Evolutionary conservation across 352 stramenopile species (phyloP).

Genomic region (Peronospora farinosa): DNA sequence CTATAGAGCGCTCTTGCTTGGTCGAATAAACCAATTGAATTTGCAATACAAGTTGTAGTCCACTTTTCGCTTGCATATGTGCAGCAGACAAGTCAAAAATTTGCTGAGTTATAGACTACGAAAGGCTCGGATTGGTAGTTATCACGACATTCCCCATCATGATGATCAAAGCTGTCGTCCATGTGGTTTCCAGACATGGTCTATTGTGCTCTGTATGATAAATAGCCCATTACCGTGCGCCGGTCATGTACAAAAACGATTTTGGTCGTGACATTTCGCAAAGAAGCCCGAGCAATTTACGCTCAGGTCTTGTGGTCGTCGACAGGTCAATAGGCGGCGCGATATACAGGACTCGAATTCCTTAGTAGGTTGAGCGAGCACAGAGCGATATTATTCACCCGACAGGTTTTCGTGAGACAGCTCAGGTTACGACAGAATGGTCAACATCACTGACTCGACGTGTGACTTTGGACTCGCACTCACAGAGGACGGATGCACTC

Average conservation of each 20-base stretch:
- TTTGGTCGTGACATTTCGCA: constrained; percentile 17
- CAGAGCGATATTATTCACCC: constrained; percentile 21
- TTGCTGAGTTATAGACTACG: too few relatives aligned
- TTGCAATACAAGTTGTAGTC: too few relatives aligned
- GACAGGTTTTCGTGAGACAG: constrained; percentile 9
- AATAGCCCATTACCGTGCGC: constrained; percentile 11
- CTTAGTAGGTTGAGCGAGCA: constrained; percentile 6
- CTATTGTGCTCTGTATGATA: constrained; percentile 13
- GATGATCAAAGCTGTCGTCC: constrained; percentile 16
- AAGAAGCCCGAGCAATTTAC: constrained; percentile 16
- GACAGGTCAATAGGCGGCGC: constrained; percentile 3
- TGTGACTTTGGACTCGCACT: constrained; percentile 32
- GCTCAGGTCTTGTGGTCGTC: constrained; percentile 4
- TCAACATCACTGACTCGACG: constrained; percentile 34
- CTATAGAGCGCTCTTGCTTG: too few relatives aligned
- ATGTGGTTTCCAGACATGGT: constrained; percentile 31
- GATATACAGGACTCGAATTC: constrained; percentile 11
- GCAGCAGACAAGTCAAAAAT: too few relatives aligned
- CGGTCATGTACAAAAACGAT: constrained; percentile 11
- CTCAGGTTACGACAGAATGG: constrained; percentile 15
- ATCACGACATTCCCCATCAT: constrained; percentile 20
- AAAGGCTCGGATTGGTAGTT: constrained; percentile 21
- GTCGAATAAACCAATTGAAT: too few relatives aligned
- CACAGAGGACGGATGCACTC: constrained; percentile 26
- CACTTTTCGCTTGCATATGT: too few relatives aligned